Evolutionary conservation across 2,329 filamentous ascomycete genomes (phyloP).

Genomic region (Colletotrichum acutatum): DNA sequence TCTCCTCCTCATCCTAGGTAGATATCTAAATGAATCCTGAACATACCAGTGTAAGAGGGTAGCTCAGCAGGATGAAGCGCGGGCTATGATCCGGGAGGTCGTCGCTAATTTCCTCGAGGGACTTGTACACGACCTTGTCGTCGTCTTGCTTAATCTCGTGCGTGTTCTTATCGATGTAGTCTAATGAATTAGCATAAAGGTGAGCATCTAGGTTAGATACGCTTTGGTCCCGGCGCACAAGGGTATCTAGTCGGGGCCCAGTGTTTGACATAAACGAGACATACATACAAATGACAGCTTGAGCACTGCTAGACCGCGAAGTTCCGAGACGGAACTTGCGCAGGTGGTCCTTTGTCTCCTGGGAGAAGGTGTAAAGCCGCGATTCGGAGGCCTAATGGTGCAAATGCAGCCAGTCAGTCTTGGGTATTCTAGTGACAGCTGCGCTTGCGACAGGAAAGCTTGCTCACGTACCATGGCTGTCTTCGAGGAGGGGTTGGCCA

Average conservation of each 20-base stretch:
- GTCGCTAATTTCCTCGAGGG: constrained; percentile 83
- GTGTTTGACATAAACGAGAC: constrained; percentile 40
- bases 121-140: constrained; percentile 80
- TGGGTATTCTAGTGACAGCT: constrained; percentile 11
- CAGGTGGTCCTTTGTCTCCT: constrained; percentile 87
- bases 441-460: not conserved
- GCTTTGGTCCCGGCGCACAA: not conserved
- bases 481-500: not conserved
- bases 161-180: constrained; percentile 89
- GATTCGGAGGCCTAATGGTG: constrained; percentile 77
- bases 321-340: constrained; percentile 95
- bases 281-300: constrained; percentile 92
- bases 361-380: constrained; percentile 91
- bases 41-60: constrained; percentile 85
- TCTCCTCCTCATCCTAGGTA: not conserved
- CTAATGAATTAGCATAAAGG: constrained; percentile 56
- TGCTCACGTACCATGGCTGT: constrained; percentile 19
- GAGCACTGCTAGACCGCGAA: constrained; percentile 84
- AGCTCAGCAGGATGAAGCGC: constrained; percentile 89
- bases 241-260: not conserved
- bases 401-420: constrained; percentile 1
- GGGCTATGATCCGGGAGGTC: constrained; percentile 94
- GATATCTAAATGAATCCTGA: not conserved
- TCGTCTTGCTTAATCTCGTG: constrained; percentile 90
- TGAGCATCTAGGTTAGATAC: not conserved